Percentiles rank a stretch among this genome's conserved stretches.
These are phyloP conservation scores for Trichoderma hamatum DNA, from an alignment of 2,329 filamentous ascomycete species.

Conservation along the genomic window DNA sequence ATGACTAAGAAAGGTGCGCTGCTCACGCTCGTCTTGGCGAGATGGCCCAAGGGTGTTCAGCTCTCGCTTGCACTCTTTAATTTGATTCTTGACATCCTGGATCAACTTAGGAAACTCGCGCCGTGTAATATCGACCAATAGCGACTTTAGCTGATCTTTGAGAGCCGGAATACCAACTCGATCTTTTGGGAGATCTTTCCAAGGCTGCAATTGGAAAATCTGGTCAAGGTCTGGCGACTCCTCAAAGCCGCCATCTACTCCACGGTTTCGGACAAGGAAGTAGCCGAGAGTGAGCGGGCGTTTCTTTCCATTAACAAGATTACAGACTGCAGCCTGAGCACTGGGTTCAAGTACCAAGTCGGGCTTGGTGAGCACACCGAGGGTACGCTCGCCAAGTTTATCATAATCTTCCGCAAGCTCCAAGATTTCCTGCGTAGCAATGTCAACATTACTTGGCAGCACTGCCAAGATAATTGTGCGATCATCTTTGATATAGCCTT, in stretches of 20 bases:
- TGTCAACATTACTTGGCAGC: constrained; percentile 43
- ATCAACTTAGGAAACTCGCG: neutral
- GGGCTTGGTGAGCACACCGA: neutral
- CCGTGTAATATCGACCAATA: neutral
- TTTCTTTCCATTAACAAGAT: neutral
- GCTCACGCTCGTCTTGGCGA: neutral
- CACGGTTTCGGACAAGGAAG: neutral
- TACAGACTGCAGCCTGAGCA: neutral
- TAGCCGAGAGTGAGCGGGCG: neutral
- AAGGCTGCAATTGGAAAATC: neutral
- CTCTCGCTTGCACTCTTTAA: neutral
- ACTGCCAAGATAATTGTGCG: constrained; percentile 56
- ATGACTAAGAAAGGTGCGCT: neutral
- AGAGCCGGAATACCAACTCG: neutral
- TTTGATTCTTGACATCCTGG: neutral
- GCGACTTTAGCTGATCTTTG: neutral
- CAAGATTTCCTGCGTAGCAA: constrained; percentile 47
- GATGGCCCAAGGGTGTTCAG: neutral
- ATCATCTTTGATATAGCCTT: constrained; percentile 47
- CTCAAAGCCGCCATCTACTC: neutral
- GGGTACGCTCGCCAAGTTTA: constrained; percentile 27
- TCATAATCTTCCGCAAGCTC: constrained; percentile 43
- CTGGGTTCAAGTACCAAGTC: neutral
- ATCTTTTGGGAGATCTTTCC: neutral
- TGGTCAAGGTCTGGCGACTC: neutral